phyloP scores from a whole-genome alignment of 306 rosid genomes.

The Cajanus cajan region DNA sequence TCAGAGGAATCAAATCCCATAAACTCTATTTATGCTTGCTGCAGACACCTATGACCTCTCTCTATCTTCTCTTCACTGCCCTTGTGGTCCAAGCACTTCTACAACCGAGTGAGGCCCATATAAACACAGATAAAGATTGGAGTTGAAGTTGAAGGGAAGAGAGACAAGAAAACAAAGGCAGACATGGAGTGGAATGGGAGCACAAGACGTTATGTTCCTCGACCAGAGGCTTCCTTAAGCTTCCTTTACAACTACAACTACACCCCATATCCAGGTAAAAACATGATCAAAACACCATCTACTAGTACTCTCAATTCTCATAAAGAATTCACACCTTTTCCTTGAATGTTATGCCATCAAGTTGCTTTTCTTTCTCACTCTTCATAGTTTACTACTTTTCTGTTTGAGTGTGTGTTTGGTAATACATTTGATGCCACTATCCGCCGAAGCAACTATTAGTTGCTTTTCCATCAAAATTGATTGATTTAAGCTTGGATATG shows the following conservation, averaged over 20 bases:
- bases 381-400: neutral
- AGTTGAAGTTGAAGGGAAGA: constrained; percentile 31
- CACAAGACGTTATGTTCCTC: constrained; percentile 59
- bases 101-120: constrained; percentile 36
- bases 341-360: neutral
- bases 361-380: neutral
- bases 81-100: constrained; percentile 54
- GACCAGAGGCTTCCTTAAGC: constrained; percentile 62
- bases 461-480: no score
- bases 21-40: constrained; percentile 16
- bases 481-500: no score
- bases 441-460: no score
- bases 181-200: constrained; percentile 82
- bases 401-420: no score
- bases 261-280: constrained; percentile 61
- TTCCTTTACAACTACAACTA: constrained; percentile 72
- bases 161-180: constrained; percentile 20
- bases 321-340: neutral
- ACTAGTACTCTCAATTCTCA: neutral
- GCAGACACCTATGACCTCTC: constrained; percentile 12
- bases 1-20: neutral
- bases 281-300: neutral
- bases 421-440: no score
- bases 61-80: constrained; percentile 26
- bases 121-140: constrained; percentile 28